Evolutionary conservation across 306 rosid species (phyloP), one percentile per base, ranked within the genome.

Genomic region (Vigna trinervia): DNA sequence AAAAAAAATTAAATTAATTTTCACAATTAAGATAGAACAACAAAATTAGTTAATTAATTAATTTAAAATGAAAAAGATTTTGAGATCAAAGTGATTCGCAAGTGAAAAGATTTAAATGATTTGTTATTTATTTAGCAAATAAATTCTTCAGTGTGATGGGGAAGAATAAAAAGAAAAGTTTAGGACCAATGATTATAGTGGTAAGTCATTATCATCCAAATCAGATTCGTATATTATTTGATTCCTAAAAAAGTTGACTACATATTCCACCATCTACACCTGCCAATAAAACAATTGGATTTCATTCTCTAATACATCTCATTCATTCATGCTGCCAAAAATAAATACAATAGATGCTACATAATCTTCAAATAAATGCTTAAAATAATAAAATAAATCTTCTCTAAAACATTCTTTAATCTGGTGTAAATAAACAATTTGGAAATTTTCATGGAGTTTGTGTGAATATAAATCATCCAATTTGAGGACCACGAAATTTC

Each of bases 151-250:
- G 12, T 39, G 19, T 6, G 5, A 12, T 28, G 0, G 5, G 38
- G 7, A 34, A 34, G 38, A 34, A 34, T 34, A 5, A 34, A 34
- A 34, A 34, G 7, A 4, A 34, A 34, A 34, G 38, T 34, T 32
- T 34, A 34, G 14, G 1, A 30, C 17, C 67, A 60, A 60, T 3
- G 20, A 30, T 32, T 30, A 28, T 28, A 41, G 20, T 60, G 64
- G 38, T 12, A 58, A 28, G 66, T 60, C 66, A 60, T 60, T 14
- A 61, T 38, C 20, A 61, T 32, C 12, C 45, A 61, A 61, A 61
- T 61, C 15, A 34, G 46, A 34, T 7, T 61, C 7, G 8, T 34
- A 7, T 34, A 36, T 36, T 62, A 62, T n/a, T 12, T 34, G 26
- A 34, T 8, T 8, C 26, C 69, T 34, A 13, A 1, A 20, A 36